Base-by-base conservation (phyloP, 768 basidiomycete species). In the Naematelia aurantialba region DNA sequence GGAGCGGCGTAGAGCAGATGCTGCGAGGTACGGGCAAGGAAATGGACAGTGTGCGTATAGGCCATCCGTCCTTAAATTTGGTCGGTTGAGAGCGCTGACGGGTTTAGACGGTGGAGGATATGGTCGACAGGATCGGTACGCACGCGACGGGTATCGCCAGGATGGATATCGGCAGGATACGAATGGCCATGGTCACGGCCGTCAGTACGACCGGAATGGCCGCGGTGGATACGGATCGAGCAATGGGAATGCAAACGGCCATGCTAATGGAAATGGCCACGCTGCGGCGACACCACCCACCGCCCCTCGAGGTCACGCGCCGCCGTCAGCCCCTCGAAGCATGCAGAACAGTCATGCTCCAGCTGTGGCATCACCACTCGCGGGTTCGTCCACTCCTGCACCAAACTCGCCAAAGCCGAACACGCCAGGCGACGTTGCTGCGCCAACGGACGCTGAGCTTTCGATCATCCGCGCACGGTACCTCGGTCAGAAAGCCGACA, bases 391-490 rank as follows among this genome's bases (percentile, higher is more conserved):
- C 17, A 73, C 80, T 1, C 79, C 80, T 4, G 74, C 55, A 11
- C 1, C 25, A n/a, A 44, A 54, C 8, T 57, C 61, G 5, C 53
- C 62, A 13, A 61, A 56, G 13, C 64, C 72, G 19, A 61, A 49
- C 25, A 55, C 60, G 22, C 65, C 65, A 1, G 59, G 66, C 12
- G 69, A 69, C 34, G 61, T 59, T 2, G 65, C 69, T 25, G 45
- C 50, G 42, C 68, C 71, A 1, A 85, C 88, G 0, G 87, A 88
- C 50, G 83, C 81, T 49, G 93, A 94, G 71, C 81, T 94, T 5
- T 81, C 81, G 0, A 89, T 87, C 0, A 87, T 98, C 66, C 87
- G 91, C 5, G 89, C 92, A 22, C 85, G 94, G 34, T 98, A 99
- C 76, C 86, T 99, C 29, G 96, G 96, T 3, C 57, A 62, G 46